Conservation (phyloP, 2,329 filamentous ascomycete genomes). For the Botryotinia narcissicola region DNA sequence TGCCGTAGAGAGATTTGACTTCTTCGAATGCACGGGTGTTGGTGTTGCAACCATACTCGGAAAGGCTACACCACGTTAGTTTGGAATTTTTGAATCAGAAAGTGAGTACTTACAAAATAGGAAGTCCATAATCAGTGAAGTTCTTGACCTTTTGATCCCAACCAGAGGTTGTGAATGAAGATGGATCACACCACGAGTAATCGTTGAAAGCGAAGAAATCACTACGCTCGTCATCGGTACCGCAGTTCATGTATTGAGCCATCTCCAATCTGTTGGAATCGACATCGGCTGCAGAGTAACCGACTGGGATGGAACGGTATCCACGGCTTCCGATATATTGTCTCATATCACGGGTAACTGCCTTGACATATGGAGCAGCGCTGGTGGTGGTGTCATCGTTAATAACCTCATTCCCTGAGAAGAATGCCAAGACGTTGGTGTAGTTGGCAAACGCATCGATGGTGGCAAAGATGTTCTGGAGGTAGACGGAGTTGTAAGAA, state of each 20-base stretch:
- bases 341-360: constrained; percentile 57
- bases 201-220: constrained; percentile 68
- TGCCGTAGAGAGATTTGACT: constrained; percentile 73
- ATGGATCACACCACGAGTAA: constrained; percentile 64
- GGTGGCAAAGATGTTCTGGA: constrained; percentile 69
- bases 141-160: constrained; percentile 69
- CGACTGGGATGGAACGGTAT: constrained; percentile 53
- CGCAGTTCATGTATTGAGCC: constrained; percentile 73
- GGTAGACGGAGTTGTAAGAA: constrained; percentile 69
- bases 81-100: not conserved
- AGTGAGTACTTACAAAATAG: constrained; percentile 45
- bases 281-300: constrained; percentile 65
- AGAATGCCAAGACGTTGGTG: constrained; percentile 64
- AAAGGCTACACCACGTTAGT: constrained; percentile 48
- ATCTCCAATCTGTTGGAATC: constrained; percentile 66
- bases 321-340: constrained; percentile 49
- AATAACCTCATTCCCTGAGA: constrained; percentile 60
- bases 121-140: constrained; percentile 65
- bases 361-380: constrained; percentile 57
- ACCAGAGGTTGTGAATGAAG: constrained; percentile 57
- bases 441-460: constrained; percentile 67
- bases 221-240: constrained; percentile 60
- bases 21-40: constrained; percentile 81
- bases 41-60: constrained; percentile 87
- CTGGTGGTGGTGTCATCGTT: constrained; percentile 51